Percentiles rank a stretch among this genome's conserved stretches.
These are phyloP conservation scores for Seiridium cupressi DNA, from an alignment of 2,329 filamentous ascomycete genomes.

Conservation along the genomic window DNA sequence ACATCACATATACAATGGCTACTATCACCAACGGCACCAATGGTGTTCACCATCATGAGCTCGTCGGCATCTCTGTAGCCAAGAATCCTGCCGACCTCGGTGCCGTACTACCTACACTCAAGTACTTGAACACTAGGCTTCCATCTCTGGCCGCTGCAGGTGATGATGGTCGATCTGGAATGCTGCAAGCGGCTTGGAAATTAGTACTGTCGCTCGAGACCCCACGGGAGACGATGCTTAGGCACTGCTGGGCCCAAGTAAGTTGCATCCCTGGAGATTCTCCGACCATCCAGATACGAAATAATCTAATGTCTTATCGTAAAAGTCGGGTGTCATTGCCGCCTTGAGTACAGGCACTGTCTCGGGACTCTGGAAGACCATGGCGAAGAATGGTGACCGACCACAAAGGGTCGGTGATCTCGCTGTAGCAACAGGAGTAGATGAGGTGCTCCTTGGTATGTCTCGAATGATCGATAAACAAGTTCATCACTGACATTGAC, in stretches of 20 bases:
- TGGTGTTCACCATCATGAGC: background rate
- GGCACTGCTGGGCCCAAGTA: slow-evolving; percentile 42
- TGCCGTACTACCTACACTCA: background rate
- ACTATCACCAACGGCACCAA: background rate
- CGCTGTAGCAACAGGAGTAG: slow-evolving; percentile 24
- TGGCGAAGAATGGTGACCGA: slow-evolving; percentile 27
- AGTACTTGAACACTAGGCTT: background rate
- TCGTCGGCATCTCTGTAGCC: background rate
- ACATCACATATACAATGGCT: background rate
- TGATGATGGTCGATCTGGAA: slow-evolving; percentile 21
- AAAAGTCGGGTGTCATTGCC: background rate
- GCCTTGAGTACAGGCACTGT: background rate
- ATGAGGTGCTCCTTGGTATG: slow-evolving; percentile 25
- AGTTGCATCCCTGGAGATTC: background rate
- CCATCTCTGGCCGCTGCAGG: background rate
- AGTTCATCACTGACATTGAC: background rate
- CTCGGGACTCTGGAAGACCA: slow-evolving; percentile 30
- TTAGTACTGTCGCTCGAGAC: slow-evolving; percentile 38
- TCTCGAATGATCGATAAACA: background rate
- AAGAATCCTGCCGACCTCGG: background rate
- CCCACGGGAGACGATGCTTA: slow-evolving; percentile 45
- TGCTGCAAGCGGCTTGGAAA: slow-evolving; percentile 32
- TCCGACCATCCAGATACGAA: background rate
- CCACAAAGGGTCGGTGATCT: slow-evolving; percentile 30
- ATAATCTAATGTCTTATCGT: slow-evolving; percentile 1